Base-by-base conservation (phyloP, 73 alveolate genomes). In the Halteria grandinella region DNA sequence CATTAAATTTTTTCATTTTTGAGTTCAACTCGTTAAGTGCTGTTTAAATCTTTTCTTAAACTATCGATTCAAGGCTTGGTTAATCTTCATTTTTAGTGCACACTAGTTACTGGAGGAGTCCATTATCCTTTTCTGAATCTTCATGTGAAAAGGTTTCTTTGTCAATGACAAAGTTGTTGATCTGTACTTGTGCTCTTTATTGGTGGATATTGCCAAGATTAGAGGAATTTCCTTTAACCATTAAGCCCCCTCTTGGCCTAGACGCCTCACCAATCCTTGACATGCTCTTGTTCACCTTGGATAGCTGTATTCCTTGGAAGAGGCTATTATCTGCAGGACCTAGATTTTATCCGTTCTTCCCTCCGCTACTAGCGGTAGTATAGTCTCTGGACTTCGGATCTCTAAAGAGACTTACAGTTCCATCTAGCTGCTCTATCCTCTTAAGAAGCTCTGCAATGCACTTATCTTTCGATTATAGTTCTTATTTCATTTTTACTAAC, bases 381-480 rank as follows among this genome's bases (percentile, higher is more conserved):
- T 39, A 11, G 10, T 11, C 18, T 11, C 10, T 66, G 69, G 18
- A 45, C 32, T 47, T 66, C 47, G 23, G 6, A 66, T 45, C 23
- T 66, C 40, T 2, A 7, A 36, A 44, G 43, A 29, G 15, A 66
- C 64, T 45, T 66, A 45, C 29, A 14, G 50, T 41, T n/a, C n/a
- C 4, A 66, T 66, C 80, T 3, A 44, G 33, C 52, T 66, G 18
- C 66, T 66, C 64, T 23, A 66, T 66, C 24, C 66, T 41, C 28
- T 43, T 41, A 1, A 66, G 53, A 1, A 66, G 23, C 54, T 66
- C 63, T 28, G 43, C 43, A 1, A 66, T 66, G 52, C 66, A 66
- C 20, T 66, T 53, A 66, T 66, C 80, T 24, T 66, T 66, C 29
- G 43, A 63, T n/a, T 66, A 31, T 11, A 66, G 66, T 33, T 66